Percentiles rank a stretch among this genome's conserved stretches.
Conservation (phyloP, 2,329 filamentous ascomycete genomes). For the Didymella glomerata region DNA sequence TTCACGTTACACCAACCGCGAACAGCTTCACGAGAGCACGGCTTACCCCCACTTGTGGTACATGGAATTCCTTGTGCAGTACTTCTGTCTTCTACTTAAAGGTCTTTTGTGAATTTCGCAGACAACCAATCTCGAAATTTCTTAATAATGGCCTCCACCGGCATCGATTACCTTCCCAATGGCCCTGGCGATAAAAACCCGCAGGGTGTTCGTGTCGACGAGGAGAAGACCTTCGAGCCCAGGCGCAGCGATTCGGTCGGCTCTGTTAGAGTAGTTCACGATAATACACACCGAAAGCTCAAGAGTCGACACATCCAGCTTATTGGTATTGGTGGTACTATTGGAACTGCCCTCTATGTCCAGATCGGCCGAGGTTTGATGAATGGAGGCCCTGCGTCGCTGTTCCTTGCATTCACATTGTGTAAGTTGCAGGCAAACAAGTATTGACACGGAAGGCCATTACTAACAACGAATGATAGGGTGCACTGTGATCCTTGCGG, state of each 20-base stretch:
- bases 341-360: constrained; percentile 59
- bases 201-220: constrained; percentile 26
- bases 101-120: constrained; percentile 36
- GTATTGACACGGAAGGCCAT: not conserved
- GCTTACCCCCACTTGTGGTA: constrained; percentile 22
- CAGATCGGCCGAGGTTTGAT: constrained; percentile 57
- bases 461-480: constrained; percentile 30
- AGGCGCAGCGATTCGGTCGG: constrained; percentile 37
- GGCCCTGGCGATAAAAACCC: constrained; percentile 21
- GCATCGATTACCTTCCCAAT: constrained; percentile 40
- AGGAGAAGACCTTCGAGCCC: constrained; percentile 40
- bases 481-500: constrained; percentile 54
- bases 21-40: constrained; percentile 18
- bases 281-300: constrained; percentile 56
- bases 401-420: constrained; percentile 57
- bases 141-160: constrained; percentile 46
- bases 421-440: constrained; percentile 42
- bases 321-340: constrained; percentile 57
- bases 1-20: constrained; percentile 22
- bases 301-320: constrained; percentile 59
- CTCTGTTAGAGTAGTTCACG: constrained; percentile 44
- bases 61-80: constrained; percentile 47
- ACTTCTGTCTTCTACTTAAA: constrained; percentile 49
- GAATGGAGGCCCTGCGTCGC: constrained; percentile 57
- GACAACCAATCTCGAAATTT: constrained; percentile 8